Percentiles rank a stretch among this genome's conserved stretches.
These are phyloP conservation scores for Lepidium sativum DNA, from an alignment of 345 rosid genomes.

Conservation along the genomic window DNA sequence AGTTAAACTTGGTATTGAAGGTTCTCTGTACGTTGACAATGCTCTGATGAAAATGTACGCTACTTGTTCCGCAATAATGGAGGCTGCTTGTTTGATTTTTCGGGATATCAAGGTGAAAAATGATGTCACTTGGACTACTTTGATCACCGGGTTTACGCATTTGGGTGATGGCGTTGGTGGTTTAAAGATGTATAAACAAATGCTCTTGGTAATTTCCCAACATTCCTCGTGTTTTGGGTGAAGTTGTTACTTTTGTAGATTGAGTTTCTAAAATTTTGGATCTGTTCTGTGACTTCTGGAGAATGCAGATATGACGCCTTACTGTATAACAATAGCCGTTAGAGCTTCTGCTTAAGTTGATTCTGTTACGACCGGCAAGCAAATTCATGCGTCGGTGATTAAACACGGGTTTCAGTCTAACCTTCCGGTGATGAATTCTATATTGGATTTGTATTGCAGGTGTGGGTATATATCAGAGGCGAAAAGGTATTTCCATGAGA, in stretches of 20 bases:
- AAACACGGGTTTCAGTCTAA: slow-evolving; percentile 56
- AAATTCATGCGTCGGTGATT: slow-evolving; percentile 47
- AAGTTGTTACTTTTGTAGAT: background rate
- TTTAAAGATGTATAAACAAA: slow-evolving; percentile 52
- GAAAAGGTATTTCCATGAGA: slow-evolving; percentile 51
- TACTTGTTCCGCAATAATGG: slow-evolving; percentile 48
- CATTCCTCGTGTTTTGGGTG: background rate
- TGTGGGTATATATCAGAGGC: slow-evolving; percentile 58
- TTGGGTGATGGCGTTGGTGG: slow-evolving; percentile 56
- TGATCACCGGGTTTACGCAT: slow-evolving; percentile 80
- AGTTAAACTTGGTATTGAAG: slow-evolving; percentile 51
- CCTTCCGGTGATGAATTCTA: slow-evolving; percentile 79
- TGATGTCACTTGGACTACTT: slow-evolving; percentile 72
- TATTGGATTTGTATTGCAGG: slow-evolving; percentile 85
- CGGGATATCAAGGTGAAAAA: slow-evolving; percentile 40
- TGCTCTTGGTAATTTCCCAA: slow-evolving; percentile 46
- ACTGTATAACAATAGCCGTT: slow-evolving; percentile 68
- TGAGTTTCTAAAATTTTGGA: background rate
- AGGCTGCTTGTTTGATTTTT: slow-evolving; percentile 53
- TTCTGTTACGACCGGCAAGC: slow-evolving; percentile 47
- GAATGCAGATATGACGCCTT: slow-evolving; percentile 47
- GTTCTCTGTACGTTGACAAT: slow-evolving; percentile 59
- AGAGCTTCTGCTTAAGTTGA: slow-evolving; percentile 77
- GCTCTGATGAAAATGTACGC: slow-evolving; percentile 72
- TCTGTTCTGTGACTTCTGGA: slow-evolving; percentile 39